A percentile compares a stretch with the other conserved stretches of the same genome.
Conservation (phyloP, 2,329 filamentous ascomycete genomes). For the Arthrobotrys musiformis region DNA sequence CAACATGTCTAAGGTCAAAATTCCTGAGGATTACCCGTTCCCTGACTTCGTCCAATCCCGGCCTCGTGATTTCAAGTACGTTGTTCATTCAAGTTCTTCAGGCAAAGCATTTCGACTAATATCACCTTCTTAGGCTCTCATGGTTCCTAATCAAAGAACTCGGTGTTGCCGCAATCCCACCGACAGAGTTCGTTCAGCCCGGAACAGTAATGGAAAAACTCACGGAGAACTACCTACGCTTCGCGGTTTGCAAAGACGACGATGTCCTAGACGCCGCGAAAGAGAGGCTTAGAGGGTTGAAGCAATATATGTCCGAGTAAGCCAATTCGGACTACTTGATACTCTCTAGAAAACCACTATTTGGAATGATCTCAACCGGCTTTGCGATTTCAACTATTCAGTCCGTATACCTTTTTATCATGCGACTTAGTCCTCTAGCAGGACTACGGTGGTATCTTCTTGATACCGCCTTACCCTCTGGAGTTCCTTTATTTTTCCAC, state of each 20-base stretch:
- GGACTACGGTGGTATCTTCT: not conserved
- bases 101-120: not conserved
- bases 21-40: slow-evolving; percentile 87
- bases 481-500: not conserved
- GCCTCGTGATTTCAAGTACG: slow-evolving; percentile 84
- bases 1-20: slow-evolving; percentile 86
- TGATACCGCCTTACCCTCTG: not conserved
- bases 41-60: slow-evolving; percentile 86
- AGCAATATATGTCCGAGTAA: slow-evolving; percentile 71
- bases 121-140: slow-evolving; percentile 66
- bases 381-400: not conserved
- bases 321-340: slow-evolving; percentile 42
- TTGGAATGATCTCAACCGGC: not conserved
- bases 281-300: slow-evolving; percentile 76
- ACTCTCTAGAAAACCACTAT: not conserved
- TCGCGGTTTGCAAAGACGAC: slow-evolving; percentile 93
- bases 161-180: slow-evolving; percentile 93
- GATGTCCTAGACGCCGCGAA: slow-evolving; percentile 82
- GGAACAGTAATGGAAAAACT: slow-evolving; percentile 75
- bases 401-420: not conserved
- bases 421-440: not conserved
- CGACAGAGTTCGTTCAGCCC: slow-evolving; percentile 95
- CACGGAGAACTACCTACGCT: slow-evolving; percentile 87
- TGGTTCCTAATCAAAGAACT: slow-evolving; percentile 99
- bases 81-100: not conserved